Percentiles rank a stretch among this genome's conserved stretches.
phyloP scores from a whole-genome alignment of 306 rosid genomes.

The Casuarina equisetifolia region DNA sequence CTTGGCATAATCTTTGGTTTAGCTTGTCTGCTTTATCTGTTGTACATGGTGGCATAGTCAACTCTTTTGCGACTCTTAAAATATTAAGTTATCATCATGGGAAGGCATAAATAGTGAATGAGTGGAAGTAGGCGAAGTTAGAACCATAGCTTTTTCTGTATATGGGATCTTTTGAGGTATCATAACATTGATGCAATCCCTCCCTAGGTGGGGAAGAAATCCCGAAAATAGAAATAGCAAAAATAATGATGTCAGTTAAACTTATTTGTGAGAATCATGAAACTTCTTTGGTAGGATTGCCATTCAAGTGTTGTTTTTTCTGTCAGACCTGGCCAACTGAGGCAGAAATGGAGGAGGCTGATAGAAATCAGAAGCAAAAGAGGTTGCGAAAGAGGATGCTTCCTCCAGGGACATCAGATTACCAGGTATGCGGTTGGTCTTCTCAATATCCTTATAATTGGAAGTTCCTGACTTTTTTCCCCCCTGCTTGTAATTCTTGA shows the following conservation, averaged over 20 bases:
- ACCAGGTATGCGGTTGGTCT: slow-evolving; percentile 59
- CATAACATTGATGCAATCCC: neutral
- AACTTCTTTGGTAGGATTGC: neutral
- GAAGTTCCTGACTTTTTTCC: neutral
- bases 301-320: slow-evolving; percentile 16
- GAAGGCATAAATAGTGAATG: neutral
- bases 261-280: neutral
- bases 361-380: slow-evolving; percentile 52
- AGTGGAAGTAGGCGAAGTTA: neutral
- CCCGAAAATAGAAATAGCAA: neutral
- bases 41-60: neutral
- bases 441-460: slow-evolving; percentile 12
- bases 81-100: neutral
- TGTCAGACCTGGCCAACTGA: slow-evolving; percentile 97
- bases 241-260: neutral
- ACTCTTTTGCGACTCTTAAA: too few species aligned
- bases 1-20: neutral
- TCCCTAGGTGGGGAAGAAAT: too few species aligned
- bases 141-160: neutral
- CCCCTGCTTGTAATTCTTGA: neutral
- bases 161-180: neutral
- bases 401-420: slow-evolving; percentile 90
- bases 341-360: slow-evolving; percentile 71
- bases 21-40: neutral
- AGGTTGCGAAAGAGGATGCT: slow-evolving; percentile 55